Evolutionary conservation across 2,329 filamentous ascomycete genomes (phyloP).

Genomic region (Hypoxylon rubiginosum): DNA sequence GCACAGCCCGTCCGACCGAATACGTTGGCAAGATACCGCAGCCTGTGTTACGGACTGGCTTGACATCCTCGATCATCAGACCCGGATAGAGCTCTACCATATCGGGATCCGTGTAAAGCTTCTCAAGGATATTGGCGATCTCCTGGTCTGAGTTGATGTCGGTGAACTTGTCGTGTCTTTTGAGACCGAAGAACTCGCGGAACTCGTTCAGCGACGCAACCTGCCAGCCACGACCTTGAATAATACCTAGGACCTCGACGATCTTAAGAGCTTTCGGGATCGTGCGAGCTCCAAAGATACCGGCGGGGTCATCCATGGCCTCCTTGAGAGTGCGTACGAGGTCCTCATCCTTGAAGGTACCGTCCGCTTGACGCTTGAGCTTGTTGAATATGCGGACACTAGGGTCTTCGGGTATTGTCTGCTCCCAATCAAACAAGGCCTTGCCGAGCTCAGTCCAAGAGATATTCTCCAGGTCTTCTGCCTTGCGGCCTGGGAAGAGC

Average conservation of each 20-base stretch:
- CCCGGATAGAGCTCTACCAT: constrained; percentile 79
- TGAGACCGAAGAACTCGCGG: constrained; percentile 72
- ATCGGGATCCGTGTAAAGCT: constrained; percentile 73
- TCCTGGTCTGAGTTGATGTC: constrained; percentile 70
- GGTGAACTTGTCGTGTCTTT: constrained; percentile 67
- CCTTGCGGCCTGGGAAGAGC: constrained; percentile 54
- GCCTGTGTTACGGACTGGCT: constrained; percentile 64
- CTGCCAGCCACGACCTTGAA: constrained; percentile 72
- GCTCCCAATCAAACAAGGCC: constrained; percentile 54
- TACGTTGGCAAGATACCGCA: constrained; percentile 66
- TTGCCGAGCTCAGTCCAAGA: constrained; percentile 44
- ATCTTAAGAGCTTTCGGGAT: constrained; percentile 70
- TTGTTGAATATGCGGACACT: constrained; percentile 63
- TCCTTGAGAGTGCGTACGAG: constrained; percentile 68
- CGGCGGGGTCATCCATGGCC: constrained; percentile 72
- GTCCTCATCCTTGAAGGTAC: constrained; percentile 69
- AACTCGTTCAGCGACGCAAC: constrained; percentile 74
- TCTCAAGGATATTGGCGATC: constrained; percentile 67
- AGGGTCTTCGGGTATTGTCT: constrained; percentile 58
- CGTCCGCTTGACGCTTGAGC: constrained; percentile 62
- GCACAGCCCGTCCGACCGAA: constrained; percentile 67
- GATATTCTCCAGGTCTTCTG: constrained; percentile 43
- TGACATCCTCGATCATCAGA: constrained; percentile 71
- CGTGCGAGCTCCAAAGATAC: constrained; percentile 70
- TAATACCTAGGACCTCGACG: constrained; percentile 74